Percentiles rank a stretch among this genome's conserved stretches.
Evolutionary conservation across 495 filamentous ascomycete genomes (phyloP).

Genomic region (Aspergillus steynii): DNA sequence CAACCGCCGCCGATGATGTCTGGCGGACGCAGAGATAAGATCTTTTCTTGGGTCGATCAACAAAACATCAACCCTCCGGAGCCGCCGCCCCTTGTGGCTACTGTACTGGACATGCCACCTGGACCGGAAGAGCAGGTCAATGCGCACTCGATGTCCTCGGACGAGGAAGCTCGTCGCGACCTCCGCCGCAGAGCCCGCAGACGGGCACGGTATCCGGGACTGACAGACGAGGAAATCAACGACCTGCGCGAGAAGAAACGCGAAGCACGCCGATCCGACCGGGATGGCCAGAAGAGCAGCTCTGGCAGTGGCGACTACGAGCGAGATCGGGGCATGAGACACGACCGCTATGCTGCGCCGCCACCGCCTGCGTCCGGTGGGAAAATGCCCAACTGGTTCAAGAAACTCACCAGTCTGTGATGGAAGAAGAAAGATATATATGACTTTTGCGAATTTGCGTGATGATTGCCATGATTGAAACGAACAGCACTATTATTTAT

Average conservation of each 20-base stretch:
- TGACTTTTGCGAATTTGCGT: conserved; percentile 5
- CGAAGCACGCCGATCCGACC: conserved; percentile 29
- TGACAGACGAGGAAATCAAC: conserved; percentile 43
- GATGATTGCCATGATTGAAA: conserved; percentile 22
- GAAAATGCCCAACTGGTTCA: conserved; percentile 50
- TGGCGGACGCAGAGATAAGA: conserved; percentile 52
- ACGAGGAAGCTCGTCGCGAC: conserved; percentile 41
- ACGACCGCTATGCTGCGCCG: conserved; percentile 32
- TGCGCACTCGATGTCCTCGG: conserved; percentile 42
- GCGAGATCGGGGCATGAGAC: conserved; percentile 39
- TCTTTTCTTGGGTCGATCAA: conserved; percentile 60
- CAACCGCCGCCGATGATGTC: conserved; percentile 26
- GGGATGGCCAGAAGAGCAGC: conserved; percentile 38
- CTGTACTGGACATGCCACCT: conserved; percentile 54
- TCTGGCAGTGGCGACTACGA: conserved; percentile 47
- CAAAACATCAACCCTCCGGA: conserved; percentile 57
- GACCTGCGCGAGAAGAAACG: conserved; percentile 34
- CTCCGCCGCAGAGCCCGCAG: conserved; percentile 38
- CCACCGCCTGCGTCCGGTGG: conserved; percentile 28
- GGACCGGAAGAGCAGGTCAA: conserved; percentile 31
- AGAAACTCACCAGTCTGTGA: conserved; percentile 44
- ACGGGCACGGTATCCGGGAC: conserved; percentile 40
- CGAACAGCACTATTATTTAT: conserved; percentile 15
- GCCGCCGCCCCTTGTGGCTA: conserved; percentile 56
- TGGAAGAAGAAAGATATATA: background rate